Conservation (phyloP, 2,329 filamentous ascomycete species). For the Colletotrichum melonis region DNA sequence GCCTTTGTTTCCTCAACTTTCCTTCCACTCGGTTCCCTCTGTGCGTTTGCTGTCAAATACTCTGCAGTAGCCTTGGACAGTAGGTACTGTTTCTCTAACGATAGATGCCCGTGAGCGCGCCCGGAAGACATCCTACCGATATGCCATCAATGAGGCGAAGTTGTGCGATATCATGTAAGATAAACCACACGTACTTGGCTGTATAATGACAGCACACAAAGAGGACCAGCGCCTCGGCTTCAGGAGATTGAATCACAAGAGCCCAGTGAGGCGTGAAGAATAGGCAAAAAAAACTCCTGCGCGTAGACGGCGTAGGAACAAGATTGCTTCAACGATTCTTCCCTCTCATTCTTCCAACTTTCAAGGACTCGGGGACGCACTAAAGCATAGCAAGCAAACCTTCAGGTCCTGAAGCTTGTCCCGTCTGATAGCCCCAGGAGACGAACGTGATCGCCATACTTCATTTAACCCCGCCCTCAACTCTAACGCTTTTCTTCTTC, state of each 20-base stretch:
- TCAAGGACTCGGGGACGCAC: neutral
- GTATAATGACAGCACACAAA: neutral
- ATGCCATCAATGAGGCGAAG: neutral
- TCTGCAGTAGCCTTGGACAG: neutral
- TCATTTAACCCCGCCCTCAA: constrained; percentile 7
- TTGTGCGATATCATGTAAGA: too few relatives aligned
- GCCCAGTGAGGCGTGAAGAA: neutral
- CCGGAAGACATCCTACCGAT: neutral
- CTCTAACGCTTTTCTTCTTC: too few relatives aligned
- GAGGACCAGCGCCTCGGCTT: neutral
- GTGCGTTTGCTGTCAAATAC: neutral
- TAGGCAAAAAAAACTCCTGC: neutral
- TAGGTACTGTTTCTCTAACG: neutral
- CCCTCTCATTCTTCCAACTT: neutral
- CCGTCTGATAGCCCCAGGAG: neutral
- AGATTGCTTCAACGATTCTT: too few relatives aligned
- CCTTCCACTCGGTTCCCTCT: neutral
- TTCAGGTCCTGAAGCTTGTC: neutral
- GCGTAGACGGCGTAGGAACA: too few relatives aligned
- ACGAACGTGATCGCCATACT: constrained; percentile 7
- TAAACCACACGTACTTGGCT: too few relatives aligned
- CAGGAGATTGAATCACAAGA: neutral
- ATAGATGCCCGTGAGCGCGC: neutral
- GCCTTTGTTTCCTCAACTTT: neutral
- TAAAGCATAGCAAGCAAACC: neutral